Evolutionary conservation across 2,329 filamentous ascomycete species (phyloP).

Genomic region (Rutstroemia sp.): DNA sequence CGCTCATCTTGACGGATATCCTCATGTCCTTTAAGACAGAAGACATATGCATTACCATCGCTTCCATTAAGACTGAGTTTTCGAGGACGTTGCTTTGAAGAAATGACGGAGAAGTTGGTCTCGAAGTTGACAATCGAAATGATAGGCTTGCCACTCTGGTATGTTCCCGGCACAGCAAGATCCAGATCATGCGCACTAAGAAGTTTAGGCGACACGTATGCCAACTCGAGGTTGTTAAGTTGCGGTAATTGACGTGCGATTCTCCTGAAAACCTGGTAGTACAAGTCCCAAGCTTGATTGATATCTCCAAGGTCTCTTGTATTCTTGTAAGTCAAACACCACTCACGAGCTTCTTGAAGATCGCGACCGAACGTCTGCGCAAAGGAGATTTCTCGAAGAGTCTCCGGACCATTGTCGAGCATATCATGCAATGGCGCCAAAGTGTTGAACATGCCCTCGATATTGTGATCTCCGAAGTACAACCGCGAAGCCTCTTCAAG

Average conservation of each 20-base stretch:
- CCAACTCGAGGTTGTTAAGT: slow-evolving; percentile 83
- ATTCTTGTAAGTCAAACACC: slow-evolving; percentile 85
- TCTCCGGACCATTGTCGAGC: slow-evolving; percentile 86
- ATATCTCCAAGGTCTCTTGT: slow-evolving; percentile 90
- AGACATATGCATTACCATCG: slow-evolving; percentile 81
- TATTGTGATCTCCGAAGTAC: slow-evolving; percentile 96
- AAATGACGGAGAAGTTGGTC: slow-evolving; percentile 82
- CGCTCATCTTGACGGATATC: slow-evolving; percentile 98
- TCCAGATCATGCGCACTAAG: slow-evolving; percentile 80
- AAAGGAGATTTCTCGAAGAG: slow-evolving; percentile 91
- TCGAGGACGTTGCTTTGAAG: slow-evolving; percentile 90
- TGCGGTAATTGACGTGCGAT: slow-evolving; percentile 91
- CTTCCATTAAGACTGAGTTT: slow-evolving; percentile 84
- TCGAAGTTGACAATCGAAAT: slow-evolving; percentile 87
- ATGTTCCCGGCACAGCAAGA: slow-evolving; percentile 91
- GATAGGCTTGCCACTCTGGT: slow-evolving; percentile 69
- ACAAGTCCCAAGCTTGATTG: slow-evolving; percentile 98
- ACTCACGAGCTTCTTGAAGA: slow-evolving; percentile 88
- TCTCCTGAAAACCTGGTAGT: slow-evolving; percentile 96
- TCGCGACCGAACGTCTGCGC: slow-evolving; percentile 95
- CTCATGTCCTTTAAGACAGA: slow-evolving; percentile 95
- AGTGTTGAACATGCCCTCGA: slow-evolving; percentile 92
- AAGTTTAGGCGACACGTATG: slow-evolving; percentile 93
- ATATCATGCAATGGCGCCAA: slow-evolving; percentile 86
- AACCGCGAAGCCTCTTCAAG: slow-evolving; percentile 92